phyloP scores from a whole-genome alignment of 2,329 filamentous ascomycete genomes.

The Chrysoporthe puriensis region DNA sequence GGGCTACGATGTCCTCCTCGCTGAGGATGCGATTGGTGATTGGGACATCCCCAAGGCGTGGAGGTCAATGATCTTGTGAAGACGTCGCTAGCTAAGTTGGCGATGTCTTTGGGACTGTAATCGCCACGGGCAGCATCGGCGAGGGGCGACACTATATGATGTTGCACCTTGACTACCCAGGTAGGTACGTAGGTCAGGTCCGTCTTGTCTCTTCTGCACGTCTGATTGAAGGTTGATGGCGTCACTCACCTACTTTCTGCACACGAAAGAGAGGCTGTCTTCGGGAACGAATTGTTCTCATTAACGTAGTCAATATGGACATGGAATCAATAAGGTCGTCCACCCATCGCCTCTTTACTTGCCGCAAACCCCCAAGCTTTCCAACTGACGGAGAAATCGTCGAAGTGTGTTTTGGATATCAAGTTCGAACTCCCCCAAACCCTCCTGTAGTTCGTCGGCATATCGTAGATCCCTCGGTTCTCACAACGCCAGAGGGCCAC shows the following conservation, averaged over 20 bases:
- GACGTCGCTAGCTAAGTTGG: conserved; percentile 61
- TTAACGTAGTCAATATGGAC: neutral
- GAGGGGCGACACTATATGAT: neutral
- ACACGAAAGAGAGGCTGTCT: too few species aligned
- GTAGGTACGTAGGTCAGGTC: neutral
- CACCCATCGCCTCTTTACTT: neutral
- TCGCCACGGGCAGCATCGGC: conserved; percentile 35
- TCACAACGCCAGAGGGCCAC: neutral
- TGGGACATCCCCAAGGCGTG: conserved; percentile 64
- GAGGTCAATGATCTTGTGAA: conserved; percentile 55
- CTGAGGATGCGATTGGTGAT: conserved; percentile 66
- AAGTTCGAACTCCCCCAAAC: neutral
- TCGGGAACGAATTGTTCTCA: neutral
- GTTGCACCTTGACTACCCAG: too few species aligned
- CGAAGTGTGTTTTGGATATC: neutral
- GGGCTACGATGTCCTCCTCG: conserved; percentile 67
- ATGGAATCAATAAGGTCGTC: neutral
- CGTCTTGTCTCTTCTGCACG: neutral
- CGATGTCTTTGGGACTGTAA: conserved; percentile 64
- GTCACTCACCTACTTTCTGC: neutral
- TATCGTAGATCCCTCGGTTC: neutral
- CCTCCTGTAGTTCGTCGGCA: neutral
- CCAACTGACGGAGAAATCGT: neutral
- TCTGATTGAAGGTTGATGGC: neutral
- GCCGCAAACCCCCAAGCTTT: neutral